phyloP scores from a whole-genome alignment of 2,329 filamentous ascomycete species.

The Hymenoscyphus repandus region DNA sequence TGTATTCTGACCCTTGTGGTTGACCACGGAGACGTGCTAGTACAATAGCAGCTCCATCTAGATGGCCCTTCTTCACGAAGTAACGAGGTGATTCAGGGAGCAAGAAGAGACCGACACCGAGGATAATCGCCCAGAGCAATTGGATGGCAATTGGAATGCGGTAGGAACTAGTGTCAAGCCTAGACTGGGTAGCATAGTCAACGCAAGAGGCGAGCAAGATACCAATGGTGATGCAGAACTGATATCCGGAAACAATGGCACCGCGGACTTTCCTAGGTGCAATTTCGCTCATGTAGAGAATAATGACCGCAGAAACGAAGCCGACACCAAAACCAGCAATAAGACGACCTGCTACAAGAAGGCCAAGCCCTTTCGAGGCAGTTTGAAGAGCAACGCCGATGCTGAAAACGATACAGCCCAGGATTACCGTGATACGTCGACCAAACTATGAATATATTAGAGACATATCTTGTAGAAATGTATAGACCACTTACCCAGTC shows the following conservation, averaged over 20 bases:
- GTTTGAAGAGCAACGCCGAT: constrained; percentile 64
- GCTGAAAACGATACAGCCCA: constrained; percentile 65
- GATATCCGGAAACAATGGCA: constrained; percentile 70
- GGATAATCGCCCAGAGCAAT: constrained; percentile 73
- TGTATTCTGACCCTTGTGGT: constrained; percentile 63
- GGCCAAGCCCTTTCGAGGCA: constrained; percentile 32
- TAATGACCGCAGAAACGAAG: constrained; percentile 65
- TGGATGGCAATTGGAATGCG: constrained; percentile 77
- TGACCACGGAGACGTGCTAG: constrained; percentile 70
- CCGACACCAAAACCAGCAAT: constrained; percentile 71
- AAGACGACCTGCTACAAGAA: constrained; percentile 67
- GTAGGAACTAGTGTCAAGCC: constrained; percentile 60
- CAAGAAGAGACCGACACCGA: constrained; percentile 63
- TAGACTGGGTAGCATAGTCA: constrained; percentile 63
- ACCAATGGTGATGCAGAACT: constrained; percentile 77
- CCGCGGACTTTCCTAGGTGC: constrained; percentile 67
- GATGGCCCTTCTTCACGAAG: constrained; percentile 70
- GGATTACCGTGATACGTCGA: constrained; percentile 64
- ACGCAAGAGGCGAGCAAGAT: constrained; percentile 69
- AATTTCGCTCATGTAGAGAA: constrained; percentile 13
- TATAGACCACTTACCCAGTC: constrained; percentile 19
- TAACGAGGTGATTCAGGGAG: constrained; percentile 81
- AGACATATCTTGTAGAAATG: background rate
- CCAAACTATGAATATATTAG: constrained; percentile 43
- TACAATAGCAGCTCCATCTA: constrained; percentile 55